Base-by-base conservation (phyloP, 305 asterid species). In the Solanum aculeatissimum region DNA sequence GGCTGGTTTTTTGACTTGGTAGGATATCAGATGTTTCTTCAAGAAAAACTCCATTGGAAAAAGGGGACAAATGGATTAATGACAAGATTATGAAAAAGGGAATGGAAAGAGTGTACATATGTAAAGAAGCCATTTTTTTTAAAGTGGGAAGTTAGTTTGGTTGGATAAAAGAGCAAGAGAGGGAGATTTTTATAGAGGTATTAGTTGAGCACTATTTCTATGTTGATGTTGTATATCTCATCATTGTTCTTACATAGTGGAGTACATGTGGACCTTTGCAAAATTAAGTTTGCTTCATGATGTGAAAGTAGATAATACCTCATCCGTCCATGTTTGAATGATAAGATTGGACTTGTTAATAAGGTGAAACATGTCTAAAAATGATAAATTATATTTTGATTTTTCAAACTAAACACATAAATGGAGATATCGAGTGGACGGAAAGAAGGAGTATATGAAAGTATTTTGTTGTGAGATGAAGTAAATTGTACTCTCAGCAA, bases 1-100 rank as follows among this genome's bases (percentile, higher is more conserved):
- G 97, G 69, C 84, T 85, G 13, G 66, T 79, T 84, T 90, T 89
- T 47, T 87, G 83, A 10, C 23, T 60, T 45, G 70, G 1, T 27
- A 54, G 23, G 7, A 66, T 35, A 58, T 85, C 88, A 11, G 85
- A 72, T 42, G 62, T 12, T 43, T 84, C 88, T 27, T 88, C 72
- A 25, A 86, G 85, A 47, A 88, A 88, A 38, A 82, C 83, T 38
- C 81, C 88, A 42, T 86, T 4, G 1, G 80, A 82, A 35, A 68
- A 68, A 38, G 19, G 18, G 38, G 54, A 38, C 42, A 82, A 53
- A 40, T 66, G 45, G n/a, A 77, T 71, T 12, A 21, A 58, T 58
- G 40, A 25, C 1, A 27, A 63, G 1, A 63, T 27, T 57, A 84
- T n/a, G 85, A 89, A 51, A 70, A 47, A 53, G 18, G 72, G 16